Evolutionary conservation across 202 grass and related monocot genomes (phyloP).

Genomic region (Miscanthus sacchariflorus): DNA sequence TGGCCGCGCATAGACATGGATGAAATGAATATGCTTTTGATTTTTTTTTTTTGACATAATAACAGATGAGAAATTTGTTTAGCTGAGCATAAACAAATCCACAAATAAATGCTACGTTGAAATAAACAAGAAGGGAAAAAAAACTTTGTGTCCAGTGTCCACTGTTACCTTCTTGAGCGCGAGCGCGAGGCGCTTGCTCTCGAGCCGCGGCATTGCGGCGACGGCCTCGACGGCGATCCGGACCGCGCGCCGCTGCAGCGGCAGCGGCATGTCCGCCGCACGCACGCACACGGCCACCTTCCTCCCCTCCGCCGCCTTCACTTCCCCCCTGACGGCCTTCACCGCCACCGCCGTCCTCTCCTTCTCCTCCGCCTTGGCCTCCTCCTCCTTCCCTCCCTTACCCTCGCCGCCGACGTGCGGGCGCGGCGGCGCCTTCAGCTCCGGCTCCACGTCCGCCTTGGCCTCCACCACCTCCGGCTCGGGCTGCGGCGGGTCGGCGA

Average conservation of each 20-base stretch:
- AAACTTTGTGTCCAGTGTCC: background rate
- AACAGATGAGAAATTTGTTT: background rate
- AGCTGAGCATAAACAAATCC: background rate
- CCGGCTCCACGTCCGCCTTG: constrained; percentile 1
- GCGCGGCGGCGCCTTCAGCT: constrained; percentile 2
- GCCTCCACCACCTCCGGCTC: constrained; percentile 29
- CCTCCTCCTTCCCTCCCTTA: constrained; percentile 33
- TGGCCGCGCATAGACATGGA: background rate
- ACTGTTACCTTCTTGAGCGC: constrained; percentile 86
- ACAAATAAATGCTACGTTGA: background rate
- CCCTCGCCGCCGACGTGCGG: constrained; percentile 40
- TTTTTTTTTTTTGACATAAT: background rate
- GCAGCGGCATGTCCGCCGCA: constrained; percentile 76
- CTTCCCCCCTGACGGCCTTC: constrained; percentile 9
- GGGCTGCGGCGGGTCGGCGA: constrained; percentile 54
- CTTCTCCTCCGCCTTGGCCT: background rate
- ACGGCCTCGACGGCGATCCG: constrained; percentile 75
- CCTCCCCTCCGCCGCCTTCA: constrained; percentile 40
- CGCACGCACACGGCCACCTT: constrained; percentile 67
- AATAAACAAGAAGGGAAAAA: background rate
- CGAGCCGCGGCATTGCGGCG: constrained; percentile 71
- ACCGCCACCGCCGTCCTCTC: background rate
- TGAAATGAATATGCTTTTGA: background rate
- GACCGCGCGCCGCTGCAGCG: constrained; percentile 89
- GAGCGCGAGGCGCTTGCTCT: constrained; percentile 95